phyloP scores from a whole-genome alignment of 495 filamentous ascomycete genomes.

The Patellaria atrata region DNA sequence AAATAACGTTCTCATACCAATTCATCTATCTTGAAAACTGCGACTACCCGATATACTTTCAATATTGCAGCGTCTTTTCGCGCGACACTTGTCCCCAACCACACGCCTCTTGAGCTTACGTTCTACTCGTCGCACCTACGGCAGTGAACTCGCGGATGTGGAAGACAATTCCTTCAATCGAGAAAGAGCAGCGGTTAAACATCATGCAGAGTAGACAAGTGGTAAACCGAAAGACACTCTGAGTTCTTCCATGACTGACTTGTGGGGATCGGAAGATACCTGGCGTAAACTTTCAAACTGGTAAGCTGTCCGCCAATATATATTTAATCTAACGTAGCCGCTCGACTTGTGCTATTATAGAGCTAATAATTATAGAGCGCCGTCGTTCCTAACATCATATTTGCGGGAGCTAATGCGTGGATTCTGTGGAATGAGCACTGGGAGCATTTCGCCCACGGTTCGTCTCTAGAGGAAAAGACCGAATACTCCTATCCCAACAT shows the following conservation, averaged over 20 bases:
- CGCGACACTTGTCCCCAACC: too few species aligned
- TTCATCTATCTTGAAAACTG: too few species aligned
- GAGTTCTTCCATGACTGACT: too few species aligned
- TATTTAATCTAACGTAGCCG: constrained; percentile 1
- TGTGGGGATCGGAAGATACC: constrained; percentile 55
- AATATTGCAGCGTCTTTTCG: too few species aligned
- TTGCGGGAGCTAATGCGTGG: constrained; percentile 66
- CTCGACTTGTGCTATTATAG: too few species aligned
- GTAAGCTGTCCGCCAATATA: constrained; percentile 36
- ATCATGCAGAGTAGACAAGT: constrained; percentile 65
- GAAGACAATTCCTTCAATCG: constrained; percentile 77
- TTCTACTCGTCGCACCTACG: constrained; percentile 50
- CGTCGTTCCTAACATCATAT: constrained; percentile 52
- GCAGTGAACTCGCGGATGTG: constrained; percentile 38
- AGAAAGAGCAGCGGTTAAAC: constrained; percentile 69
- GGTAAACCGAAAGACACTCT: too few species aligned
- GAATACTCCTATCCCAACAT: constrained; percentile 95
- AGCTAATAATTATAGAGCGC: constrained; percentile 35
- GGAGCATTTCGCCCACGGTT: constrained; percentile 81
- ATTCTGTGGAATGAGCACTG: constrained; percentile 87
- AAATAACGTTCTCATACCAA: too few species aligned
- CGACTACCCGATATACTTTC: too few species aligned
- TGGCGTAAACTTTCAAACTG: constrained; percentile 91
- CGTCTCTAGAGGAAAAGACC: constrained; percentile 70
- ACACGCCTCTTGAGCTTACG: too few species aligned